Evolutionary conservation across 129 eudicot genomes (phyloP).

Genomic region (Pittosporum tobira): DNA sequence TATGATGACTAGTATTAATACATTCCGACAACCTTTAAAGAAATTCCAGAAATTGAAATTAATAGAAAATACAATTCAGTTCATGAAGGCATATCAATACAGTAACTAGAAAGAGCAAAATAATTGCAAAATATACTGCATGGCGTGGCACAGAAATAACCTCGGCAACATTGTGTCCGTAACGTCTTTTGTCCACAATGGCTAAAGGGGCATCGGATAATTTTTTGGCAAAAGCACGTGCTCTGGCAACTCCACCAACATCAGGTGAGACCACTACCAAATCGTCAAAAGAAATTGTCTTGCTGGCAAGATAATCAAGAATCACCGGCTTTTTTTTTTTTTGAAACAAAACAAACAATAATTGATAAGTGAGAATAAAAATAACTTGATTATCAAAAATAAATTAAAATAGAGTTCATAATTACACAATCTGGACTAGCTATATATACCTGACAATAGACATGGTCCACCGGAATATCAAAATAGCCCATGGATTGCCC

Average conservation of each 20-base stretch:
- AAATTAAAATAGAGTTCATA: too few relatives aligned
- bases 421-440: neutral
- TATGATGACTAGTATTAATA: too few relatives aligned
- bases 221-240: conserved; percentile 90
- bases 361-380: neutral
- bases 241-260: conserved; percentile 98
- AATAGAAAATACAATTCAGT: too few relatives aligned
- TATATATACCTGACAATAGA: conserved; percentile 85
- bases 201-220: conserved; percentile 90
- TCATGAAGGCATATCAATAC: neutral
- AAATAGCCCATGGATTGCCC: conserved; percentile 94
- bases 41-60: too few relatives aligned
- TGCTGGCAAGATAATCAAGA: conserved; percentile 93
- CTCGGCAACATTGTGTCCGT: conserved; percentile 86
- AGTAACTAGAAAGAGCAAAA: neutral
- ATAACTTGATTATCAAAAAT: too few relatives aligned
- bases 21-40: too few relatives aligned
- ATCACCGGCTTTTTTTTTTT: conserved; percentile 92
- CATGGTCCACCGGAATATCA: conserved; percentile 92
- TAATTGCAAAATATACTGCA: neutral
- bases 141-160: conserved; percentile 19
- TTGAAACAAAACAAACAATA: conserved; percentile 12
- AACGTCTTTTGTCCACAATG: conserved; percentile 88
- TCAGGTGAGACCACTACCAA: conserved; percentile 90
- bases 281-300: conserved; percentile 57